These are phyloP conservation scores for Ammopiptanthus mongolicus DNA, from an alignment of 306 rosid species.

Conservation along the genomic window DNA sequence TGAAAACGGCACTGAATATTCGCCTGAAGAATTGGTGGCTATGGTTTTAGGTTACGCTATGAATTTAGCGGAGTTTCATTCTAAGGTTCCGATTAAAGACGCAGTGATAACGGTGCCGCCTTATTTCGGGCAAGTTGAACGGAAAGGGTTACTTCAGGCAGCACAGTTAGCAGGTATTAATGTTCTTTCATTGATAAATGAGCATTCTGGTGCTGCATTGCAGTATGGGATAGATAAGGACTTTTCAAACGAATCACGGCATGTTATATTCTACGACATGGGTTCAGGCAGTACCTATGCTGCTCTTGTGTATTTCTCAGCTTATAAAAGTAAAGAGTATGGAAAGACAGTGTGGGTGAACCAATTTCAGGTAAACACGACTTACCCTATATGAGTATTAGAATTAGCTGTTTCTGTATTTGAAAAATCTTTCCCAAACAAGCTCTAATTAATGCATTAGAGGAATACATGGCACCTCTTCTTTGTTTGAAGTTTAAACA, in stretches of 20 bases:
- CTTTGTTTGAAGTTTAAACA: no score
- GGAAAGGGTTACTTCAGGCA: conserved; percentile 72
- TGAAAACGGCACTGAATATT: conserved; percentile 41
- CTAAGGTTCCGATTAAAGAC: conserved; percentile 75
- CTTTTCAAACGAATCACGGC: conserved; percentile 75
- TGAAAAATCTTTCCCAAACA: no score
- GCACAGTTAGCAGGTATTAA: conserved; percentile 83
- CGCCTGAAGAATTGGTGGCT: conserved; percentile 77
- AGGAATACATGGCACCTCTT: no score
- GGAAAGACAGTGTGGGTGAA: conserved; percentile 76
- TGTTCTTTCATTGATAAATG: conserved; percentile 80
- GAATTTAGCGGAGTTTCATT: conserved; percentile 76
- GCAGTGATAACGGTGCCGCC: conserved; percentile 91
- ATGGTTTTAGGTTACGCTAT: conserved; percentile 74
- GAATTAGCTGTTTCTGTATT: no score
- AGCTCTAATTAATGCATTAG: no score
- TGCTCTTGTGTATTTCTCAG: conserved; percentile 75
- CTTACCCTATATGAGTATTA: not conserved
- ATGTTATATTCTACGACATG: conserved; percentile 92
- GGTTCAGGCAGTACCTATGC: conserved; percentile 92
- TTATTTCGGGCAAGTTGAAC: conserved; percentile 86
- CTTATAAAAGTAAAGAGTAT: conserved; percentile 72
- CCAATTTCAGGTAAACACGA: conserved; percentile 76
- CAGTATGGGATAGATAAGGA: conserved; percentile 98
- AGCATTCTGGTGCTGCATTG: conserved; percentile 93